Conservation (phyloP, 2,329 filamentous ascomycete genomes). For the Talaromyces sp. region DNA sequence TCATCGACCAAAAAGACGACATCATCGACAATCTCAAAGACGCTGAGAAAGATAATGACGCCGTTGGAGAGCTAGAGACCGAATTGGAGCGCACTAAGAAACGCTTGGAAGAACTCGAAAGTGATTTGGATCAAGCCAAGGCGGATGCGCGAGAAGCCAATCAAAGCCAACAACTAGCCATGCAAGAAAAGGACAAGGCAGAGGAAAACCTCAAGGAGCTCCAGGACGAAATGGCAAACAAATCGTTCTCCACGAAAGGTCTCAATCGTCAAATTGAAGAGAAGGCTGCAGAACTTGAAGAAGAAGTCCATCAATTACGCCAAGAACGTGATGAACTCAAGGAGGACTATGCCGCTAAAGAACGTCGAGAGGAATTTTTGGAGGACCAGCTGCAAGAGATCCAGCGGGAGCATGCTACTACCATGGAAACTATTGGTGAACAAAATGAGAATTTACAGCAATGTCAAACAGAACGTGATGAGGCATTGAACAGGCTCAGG, state of each 20-base stretch:
- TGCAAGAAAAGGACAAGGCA: slow-evolving; percentile 48
- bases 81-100: slow-evolving; percentile 44
- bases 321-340: slow-evolving; percentile 43
- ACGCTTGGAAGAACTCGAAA: slow-evolving; percentile 42
- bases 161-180: slow-evolving; percentile 45
- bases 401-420: slow-evolving; percentile 33
- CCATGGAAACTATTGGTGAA: slow-evolving; percentile 29
- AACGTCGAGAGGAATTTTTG: slow-evolving; percentile 40
- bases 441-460: slow-evolving; percentile 40
- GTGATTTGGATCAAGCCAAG: slow-evolving; percentile 34
- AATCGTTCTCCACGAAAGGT: slow-evolving; percentile 70
- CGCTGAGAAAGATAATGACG: slow-evolving; percentile 38
- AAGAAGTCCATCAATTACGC: slow-evolving; percentile 55
- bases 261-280: slow-evolving; percentile 72
- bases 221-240: slow-evolving; percentile 73
- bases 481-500: slow-evolving; percentile 45
- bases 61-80: slow-evolving; percentile 45
- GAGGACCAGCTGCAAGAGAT: slow-evolving; percentile 46
- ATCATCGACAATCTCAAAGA: slow-evolving; percentile 64
- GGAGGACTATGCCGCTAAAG: slow-evolving; percentile 41
- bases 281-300: slow-evolving; percentile 61
- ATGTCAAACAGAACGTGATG: slow-evolving; percentile 41
- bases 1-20: slow-evolving; percentile 70
- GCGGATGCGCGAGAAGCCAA: slow-evolving; percentile 36
- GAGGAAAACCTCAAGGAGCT: slow-evolving; percentile 57